Base-by-base conservation (phyloP, 495 filamentous ascomycete species). In the Sabuloglossum arenarium region DNA sequence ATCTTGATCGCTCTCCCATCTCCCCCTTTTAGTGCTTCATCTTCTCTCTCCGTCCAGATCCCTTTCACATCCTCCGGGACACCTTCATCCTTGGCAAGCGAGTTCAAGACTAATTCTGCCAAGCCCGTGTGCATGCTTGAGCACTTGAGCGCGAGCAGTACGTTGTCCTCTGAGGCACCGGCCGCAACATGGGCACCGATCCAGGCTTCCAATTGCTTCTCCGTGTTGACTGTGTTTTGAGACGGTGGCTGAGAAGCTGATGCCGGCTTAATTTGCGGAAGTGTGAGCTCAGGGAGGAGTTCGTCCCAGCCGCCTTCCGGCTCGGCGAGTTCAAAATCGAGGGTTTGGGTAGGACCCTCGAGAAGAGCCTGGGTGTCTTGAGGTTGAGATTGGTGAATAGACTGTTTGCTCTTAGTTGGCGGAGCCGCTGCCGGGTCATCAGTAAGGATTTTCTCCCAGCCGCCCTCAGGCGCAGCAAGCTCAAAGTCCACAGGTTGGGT, bases 351-450 rank as follows among this genome's bases (percentile, higher is more conserved):
- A 28, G 54, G 27, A 14, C 25, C 45, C 5, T 32, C 23, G 25
- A 58, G n/a, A n/a, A 54, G 25, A 39, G 46, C 46, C 24, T 58
- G 56, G 21, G 50, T 56, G 31, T 58, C 56, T 39, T 39, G 47
- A 3, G 21, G 12, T 25, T 39, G 28, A 32, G 56, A 16, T n/a
- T 19, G 47, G n/a, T 27, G 45, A 28, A 24, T 1, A 1, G 39
- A 10, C 29, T 4, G 9, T 28, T 27, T 6, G 28, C 1, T 5
- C 3, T 27, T 8, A 19, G 14, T 11, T 2, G 23, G 25, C 16
- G 21, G 23, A 24, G 45, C 6, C 5, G 23, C 12, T 29, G 9
- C 37, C 1, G 19, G 8, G 19, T 37, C 19, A 16, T 4, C 53
- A 14, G 45, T 0, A 24, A 29, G 39, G 14, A 43, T 42, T 9